Conservation (phyloP, 2,329 filamentous ascomycete genomes). For the Dothistroma septosporum region DNA sequence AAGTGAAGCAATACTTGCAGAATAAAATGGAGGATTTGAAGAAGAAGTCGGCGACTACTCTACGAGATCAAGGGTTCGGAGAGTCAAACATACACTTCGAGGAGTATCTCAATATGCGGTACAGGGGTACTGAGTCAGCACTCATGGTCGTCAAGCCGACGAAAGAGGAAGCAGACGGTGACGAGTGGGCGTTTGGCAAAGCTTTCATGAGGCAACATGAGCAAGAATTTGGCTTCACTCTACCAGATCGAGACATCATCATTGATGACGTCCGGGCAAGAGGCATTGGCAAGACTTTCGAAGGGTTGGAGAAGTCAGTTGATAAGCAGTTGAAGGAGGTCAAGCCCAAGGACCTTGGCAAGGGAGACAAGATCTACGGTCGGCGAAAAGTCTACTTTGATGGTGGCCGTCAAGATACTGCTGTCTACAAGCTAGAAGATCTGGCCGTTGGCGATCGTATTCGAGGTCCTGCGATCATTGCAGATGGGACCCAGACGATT, state of each 20-base stretch:
- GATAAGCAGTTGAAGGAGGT: constrained; percentile 76
- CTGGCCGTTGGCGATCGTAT: constrained; percentile 69
- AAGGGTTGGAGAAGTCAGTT: constrained; percentile 73
- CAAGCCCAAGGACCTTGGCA: constrained; percentile 53
- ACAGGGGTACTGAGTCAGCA: constrained; percentile 83
- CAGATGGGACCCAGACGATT: constrained; percentile 86
- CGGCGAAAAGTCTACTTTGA: constrained; percentile 76
- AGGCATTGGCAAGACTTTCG: constrained; percentile 84
- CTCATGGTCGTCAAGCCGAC: constrained; percentile 80
- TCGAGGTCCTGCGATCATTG: constrained; percentile 77
- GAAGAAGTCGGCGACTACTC: constrained; percentile 62
- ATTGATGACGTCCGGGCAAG: constrained; percentile 84
- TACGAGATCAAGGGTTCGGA: constrained; percentile 75
- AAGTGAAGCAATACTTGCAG: constrained; percentile 60
- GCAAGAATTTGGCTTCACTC: constrained; percentile 88
- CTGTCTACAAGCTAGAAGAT: constrained; percentile 76
- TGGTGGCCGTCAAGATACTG: constrained; percentile 69
- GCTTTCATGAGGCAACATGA: constrained; percentile 84
- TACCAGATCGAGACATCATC: constrained; percentile 80
- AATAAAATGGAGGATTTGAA: constrained; percentile 75
- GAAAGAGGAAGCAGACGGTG: constrained; percentile 58
- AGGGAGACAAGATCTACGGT: constrained; percentile 62
- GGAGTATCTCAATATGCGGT: constrained; percentile 91
- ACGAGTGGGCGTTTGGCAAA: constrained; percentile 76
- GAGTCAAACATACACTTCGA: constrained; percentile 74